Evolutionary conservation across 441 rosid species (phyloP), one percentile per base, ranked within the genome.

Genomic region (Euphorbia celastroides): DNA sequence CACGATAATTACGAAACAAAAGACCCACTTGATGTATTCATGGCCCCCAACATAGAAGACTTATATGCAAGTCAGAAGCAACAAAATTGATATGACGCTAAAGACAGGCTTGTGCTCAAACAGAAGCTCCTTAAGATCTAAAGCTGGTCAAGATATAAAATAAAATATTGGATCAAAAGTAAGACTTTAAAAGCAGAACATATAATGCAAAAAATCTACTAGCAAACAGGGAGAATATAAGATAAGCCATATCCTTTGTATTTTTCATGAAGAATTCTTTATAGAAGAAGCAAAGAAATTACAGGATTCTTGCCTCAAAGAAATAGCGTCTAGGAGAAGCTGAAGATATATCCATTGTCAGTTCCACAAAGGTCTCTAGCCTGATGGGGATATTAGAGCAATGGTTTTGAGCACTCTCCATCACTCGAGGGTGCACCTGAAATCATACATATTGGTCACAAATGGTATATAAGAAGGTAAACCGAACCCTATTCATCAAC

Each of bases 241-340:
- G 7, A 5, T 34, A n/a, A 44, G 50, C 9, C n/a, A n/a, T 13
- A 36, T 41, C 19, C 41, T 63, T 55, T 25, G 8, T 50, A 63
- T 46, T 57, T 36, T 60, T 16, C 56, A 27, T 42, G 22, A 22
- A 64, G 13, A 68, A 72, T 72, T 50, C 23, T 58, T 7, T 6
- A 30, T 38, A 57, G 30, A 63, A 64, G 58, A 72, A 46, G 16
- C 60, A 17, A 65, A 78, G 72, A 78, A 75, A 71, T 63, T n/a
- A 55, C 70, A 73, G 75, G 76, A 74, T 71, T 64, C 89, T 83
- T 83, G 84, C 99, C 96, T 92, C 97, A 1, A 94, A 94, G 82
- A 91, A 92, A 83, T 88, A 92, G 52, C 97, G 86, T n/a, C 98
- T 74, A 16, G 99, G 99, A 62, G 99, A 86, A 66, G 96, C 93